A percentile compares a stretch with the other conserved stretches of the same genome.
Conservation (phyloP, 1,139 yeast species). For the Williopsis jadinii region DNA sequence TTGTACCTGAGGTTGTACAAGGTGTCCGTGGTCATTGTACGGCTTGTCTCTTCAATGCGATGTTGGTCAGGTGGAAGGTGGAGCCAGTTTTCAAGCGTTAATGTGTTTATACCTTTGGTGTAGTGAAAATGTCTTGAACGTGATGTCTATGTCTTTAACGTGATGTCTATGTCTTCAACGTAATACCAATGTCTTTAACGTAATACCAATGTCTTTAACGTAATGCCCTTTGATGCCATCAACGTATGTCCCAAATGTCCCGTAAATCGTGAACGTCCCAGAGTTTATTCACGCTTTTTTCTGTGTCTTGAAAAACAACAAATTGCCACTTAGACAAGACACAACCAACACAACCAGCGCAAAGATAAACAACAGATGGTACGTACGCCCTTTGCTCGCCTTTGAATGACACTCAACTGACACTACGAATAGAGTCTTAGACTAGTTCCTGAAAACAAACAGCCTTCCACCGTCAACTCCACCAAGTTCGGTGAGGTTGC, state of each 20-base stretch:
- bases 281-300: too few species aligned
- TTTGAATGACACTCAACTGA: too few species aligned
- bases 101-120: too few species aligned
- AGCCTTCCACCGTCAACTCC: slow-evolving; percentile 37
- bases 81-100: too few species aligned
- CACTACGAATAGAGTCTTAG: slow-evolving; percentile 26
- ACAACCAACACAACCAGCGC: too few species aligned
- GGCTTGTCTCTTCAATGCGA: background rate
- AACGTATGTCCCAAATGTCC: background rate
- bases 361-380: slow-evolving; percentile 1
- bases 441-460: slow-evolving; percentile 41
- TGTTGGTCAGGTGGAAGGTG: too few species aligned
- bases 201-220: background rate
- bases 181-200: background rate
- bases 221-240: too few species aligned
- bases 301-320: too few species aligned
- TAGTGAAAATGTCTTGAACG: too few species aligned
- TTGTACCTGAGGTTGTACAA: slow-evolving; percentile 1
- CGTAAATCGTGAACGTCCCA: background rate
- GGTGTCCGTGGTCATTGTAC: slow-evolving; percentile 1
- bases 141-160: background rate
- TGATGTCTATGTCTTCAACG: too few species aligned
- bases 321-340: too few species aligned
- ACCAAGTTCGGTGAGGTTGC: slow-evolving; percentile 46
- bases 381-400: background rate